These are phyloP conservation scores for Echinosophora koreensis DNA, from an alignment of 306 rosid species.

Conservation along the genomic window DNA sequence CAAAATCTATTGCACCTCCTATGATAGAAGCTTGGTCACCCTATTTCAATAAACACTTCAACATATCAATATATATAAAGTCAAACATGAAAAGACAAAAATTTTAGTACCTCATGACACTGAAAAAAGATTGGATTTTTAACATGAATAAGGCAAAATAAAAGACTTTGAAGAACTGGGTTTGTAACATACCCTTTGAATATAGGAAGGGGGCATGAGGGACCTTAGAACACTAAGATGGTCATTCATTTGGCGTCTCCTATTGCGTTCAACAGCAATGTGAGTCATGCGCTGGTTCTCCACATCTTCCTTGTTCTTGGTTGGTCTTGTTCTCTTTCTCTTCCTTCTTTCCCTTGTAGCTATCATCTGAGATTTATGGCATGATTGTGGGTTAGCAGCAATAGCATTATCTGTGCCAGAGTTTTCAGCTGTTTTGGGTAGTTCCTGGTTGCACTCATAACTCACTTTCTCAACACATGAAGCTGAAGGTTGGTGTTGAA, in stretches of 20 bases:
- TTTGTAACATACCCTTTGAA: conserved; percentile 69
- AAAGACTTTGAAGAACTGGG: conserved; percentile 30
- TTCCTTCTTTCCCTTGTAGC: conserved; percentile 65
- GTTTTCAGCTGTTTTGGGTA: conserved; percentile 38
- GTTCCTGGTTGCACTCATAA: conserved; percentile 63
- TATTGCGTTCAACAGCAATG: conserved; percentile 93
- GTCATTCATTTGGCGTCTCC: conserved; percentile 96
- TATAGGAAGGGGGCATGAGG: conserved; percentile 84
- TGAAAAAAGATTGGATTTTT: conserved; percentile 49
- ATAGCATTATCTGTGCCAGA: background rate
- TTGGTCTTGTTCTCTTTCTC: conserved; percentile 78
- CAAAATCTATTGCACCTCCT: conserved; percentile 97
- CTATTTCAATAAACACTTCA: conserved; percentile 42
- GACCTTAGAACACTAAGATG: conserved; percentile 89
- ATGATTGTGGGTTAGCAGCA: conserved; percentile 22
- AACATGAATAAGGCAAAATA: conserved; percentile 35
- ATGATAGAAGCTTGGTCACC: conserved; percentile 98
- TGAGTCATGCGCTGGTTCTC: conserved; percentile 97
- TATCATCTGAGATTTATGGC: conserved; percentile 45
- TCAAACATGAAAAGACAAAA: background rate
- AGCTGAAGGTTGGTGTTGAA: conserved; percentile 50
- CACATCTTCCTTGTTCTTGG: conserved; percentile 89
- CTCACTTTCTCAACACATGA: conserved; percentile 55
- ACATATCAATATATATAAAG: conserved; percentile 3
- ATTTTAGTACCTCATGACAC: background rate